These are phyloP conservation scores for Schizochytrium sp. DNA, from an alignment of 108 stramenopile species.

Conservation along the genomic window DNA sequence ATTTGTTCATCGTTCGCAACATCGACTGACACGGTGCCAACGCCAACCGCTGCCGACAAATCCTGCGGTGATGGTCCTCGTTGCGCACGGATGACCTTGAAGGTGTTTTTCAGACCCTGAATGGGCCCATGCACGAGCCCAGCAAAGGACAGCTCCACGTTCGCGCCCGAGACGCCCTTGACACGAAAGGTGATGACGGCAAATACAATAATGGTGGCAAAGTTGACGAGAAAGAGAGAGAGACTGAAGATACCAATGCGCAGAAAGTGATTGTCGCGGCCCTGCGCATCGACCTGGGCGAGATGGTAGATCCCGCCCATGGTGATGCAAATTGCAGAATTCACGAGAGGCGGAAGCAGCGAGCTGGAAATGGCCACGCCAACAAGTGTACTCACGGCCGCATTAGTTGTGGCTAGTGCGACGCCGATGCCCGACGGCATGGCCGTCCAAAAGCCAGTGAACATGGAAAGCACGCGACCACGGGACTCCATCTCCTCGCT, in stretches of 20 bases:
- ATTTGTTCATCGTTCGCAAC: too few species aligned
- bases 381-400: conserved; percentile 65
- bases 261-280: not conserved
- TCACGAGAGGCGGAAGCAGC: conserved; percentile 76
- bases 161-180: not conserved
- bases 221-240: not conserved
- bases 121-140: not conserved
- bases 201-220: not conserved
- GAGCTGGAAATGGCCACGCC: conserved; percentile 77
- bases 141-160: not conserved
- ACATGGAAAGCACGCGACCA: conserved; percentile 37
- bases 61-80: not conserved
- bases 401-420: conserved; percentile 60
- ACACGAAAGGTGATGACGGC: not conserved
- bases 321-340: conserved; percentile 34
- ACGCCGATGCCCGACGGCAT: conserved; percentile 78
- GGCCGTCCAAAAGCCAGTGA: conserved; percentile 62
- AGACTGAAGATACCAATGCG: not conserved
- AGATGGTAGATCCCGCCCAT: not conserved
- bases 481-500: conserved; percentile 49
- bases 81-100: not conserved
- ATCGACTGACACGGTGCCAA: too few species aligned
- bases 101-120: not conserved
- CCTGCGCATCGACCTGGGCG: not conserved
- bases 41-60: not conserved